Evolutionary conservation across 192 early-diverging fungal species (phyloP).

Genomic region (Funneliformis geosporum): DNA sequence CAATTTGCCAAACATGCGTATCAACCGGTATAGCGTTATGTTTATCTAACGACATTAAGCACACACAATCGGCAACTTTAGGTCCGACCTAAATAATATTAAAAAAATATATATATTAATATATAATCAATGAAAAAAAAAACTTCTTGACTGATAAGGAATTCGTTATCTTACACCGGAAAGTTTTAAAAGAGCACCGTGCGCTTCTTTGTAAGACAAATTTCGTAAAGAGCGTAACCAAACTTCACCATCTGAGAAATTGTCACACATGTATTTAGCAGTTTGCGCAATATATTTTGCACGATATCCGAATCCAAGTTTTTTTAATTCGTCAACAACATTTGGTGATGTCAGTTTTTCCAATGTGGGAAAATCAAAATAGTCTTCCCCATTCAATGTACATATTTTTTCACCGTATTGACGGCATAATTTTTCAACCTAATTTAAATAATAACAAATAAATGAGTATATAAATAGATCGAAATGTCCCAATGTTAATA

Average conservation of each 20-base stretch:
- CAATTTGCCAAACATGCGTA: slow-evolving; percentile 97
- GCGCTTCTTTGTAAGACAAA: slow-evolving; percentile 55
- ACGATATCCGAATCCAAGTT: slow-evolving; percentile 92
- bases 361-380: slow-evolving; percentile 73
- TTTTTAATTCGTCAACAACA: slow-evolving; percentile 66
- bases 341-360: slow-evolving; percentile 51
- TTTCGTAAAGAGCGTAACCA: slow-evolving; percentile 70
- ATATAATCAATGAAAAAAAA: not conserved
- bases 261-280: slow-evolving; percentile 51
- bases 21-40: slow-evolving; percentile 81
- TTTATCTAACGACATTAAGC: slow-evolving; percentile 91
- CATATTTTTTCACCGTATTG: slow-evolving; percentile 49
- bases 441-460: not conserved
- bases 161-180: slow-evolving; percentile 55
- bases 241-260: slow-evolving; percentile 40
- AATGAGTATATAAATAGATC: not conserved
- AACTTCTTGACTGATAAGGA: not conserved
- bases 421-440: slow-evolving; percentile 53
- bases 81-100: slow-evolving; percentile 64
- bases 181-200: slow-evolving; percentile 66
- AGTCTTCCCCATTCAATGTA: slow-evolving; percentile 43
- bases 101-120: not conserved
- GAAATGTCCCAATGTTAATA: not conserved
- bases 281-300: slow-evolving; percentile 88
- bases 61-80: slow-evolving; percentile 97